A percentile compares a stretch with the other conserved stretches of the same genome.
Evolutionary conservation across 78 protist genomes (phyloP).

Genomic region (Creolimax fragrantissima): DNA sequence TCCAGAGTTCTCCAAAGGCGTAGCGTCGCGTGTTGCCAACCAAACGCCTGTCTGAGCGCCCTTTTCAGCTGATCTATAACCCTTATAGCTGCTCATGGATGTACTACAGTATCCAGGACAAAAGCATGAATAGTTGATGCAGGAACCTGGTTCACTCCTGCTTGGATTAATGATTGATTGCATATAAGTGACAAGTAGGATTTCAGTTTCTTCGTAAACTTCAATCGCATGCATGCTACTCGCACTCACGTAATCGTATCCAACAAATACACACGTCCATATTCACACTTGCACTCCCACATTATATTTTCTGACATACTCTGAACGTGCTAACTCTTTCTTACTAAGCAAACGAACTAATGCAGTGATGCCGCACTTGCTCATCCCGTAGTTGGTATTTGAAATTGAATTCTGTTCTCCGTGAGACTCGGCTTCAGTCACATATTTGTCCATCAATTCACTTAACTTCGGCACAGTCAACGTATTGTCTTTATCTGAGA

Average conservation of each 20-base stretch:
- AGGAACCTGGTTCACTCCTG: background rate
- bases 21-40: background rate
- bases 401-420: background rate
- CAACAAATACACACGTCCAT: no score
- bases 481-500: background rate
- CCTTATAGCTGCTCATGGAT: background rate
- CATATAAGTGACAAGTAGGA: no score
- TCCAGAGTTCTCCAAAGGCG: background rate
- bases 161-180: no score
- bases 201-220: no score
- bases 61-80: background rate
- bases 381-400: background rate
- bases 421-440: background rate
- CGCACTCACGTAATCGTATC: no score
- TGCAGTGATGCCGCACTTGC: background rate
- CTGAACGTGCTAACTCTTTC: no score
- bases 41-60: background rate
- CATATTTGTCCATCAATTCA: background rate
- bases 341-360: background rate
- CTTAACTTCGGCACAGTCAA: background rate
- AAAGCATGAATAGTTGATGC: background rate
- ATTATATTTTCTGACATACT: no score
- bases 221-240: no score
- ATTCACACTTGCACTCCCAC: no score
- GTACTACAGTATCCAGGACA: background rate